These are phyloP conservation scores for Apiotrichum siamense DNA, from an alignment of 1,284 basidiomycete species.

Conservation along the genomic window DNA sequence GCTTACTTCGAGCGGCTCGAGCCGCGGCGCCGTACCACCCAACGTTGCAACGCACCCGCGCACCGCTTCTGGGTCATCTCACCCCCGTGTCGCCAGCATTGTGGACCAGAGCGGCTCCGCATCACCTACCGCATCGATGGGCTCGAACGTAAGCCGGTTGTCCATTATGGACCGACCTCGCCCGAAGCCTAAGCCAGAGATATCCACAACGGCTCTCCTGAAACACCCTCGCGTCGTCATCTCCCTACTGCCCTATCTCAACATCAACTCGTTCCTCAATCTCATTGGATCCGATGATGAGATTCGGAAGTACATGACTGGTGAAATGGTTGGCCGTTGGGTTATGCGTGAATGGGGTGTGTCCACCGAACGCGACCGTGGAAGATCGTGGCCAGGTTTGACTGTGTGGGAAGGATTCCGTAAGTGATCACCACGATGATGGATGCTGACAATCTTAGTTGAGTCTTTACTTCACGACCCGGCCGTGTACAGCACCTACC, in stretches of 20 bases:
- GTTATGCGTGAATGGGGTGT: conserved; percentile 44
- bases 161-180: conserved; percentile 9
- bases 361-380: conserved; percentile 24
- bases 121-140: background rate
- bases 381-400: conserved; percentile 43
- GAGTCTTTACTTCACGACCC: conserved; percentile 46
- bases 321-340: conserved; percentile 45
- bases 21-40: background rate
- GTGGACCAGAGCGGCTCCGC: background rate
- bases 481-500: conserved; percentile 43
- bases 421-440: conserved; percentile 23
- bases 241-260: conserved; percentile 31
- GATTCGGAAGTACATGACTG: conserved; percentile 35
- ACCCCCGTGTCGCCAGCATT: background rate
- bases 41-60: no score
- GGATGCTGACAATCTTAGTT: conserved; percentile 26
- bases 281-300: conserved; percentile 32
- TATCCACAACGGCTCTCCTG: conserved; percentile 18
- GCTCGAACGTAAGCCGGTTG: background rate
- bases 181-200: conserved; percentile 1
- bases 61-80: background rate
- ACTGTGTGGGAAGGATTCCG: conserved; percentile 48
- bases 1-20: no score
- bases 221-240: conserved; percentile 32
- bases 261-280: conserved; percentile 45